Conservation (phyloP, 2,329 filamentous ascomycete species). For the Beauveria brongniartii region DNA sequence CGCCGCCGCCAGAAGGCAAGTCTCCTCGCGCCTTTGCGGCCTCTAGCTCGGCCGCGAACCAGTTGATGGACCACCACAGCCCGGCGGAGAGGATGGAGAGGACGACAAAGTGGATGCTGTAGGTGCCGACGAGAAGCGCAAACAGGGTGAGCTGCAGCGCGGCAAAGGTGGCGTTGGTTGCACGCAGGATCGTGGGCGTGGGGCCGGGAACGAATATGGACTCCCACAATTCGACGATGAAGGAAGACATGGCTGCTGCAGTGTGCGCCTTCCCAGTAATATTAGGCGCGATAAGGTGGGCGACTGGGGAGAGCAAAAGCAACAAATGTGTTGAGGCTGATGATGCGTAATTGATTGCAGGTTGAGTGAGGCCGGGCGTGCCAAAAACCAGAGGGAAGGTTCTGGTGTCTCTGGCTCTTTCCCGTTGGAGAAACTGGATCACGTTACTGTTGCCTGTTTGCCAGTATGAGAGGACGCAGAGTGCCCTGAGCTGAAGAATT, state of each 20-base stretch:
- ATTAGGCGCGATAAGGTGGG: background rate
- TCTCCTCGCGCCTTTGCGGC: slow-evolving; percentile 31
- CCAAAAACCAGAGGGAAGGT: background rate
- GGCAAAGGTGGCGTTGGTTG: slow-evolving; percentile 85
- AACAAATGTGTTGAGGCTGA: background rate
- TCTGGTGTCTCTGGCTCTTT: background rate
- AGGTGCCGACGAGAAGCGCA: slow-evolving; percentile 67
- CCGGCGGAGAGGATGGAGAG: slow-evolving; percentile 72
- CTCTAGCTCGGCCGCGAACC: slow-evolving; percentile 70
- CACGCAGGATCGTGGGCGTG: slow-evolving; percentile 78
- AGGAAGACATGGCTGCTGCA: slow-evolving; percentile 42
- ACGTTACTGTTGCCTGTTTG: slow-evolving; percentile 3
- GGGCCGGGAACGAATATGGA: slow-evolving; percentile 91
- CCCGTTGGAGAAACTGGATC: background rate
- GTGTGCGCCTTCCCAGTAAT: background rate
- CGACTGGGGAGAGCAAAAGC: background rate
- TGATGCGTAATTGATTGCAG: background rate
- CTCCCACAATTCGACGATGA: slow-evolving; percentile 73
- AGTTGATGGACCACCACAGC: slow-evolving; percentile 93
- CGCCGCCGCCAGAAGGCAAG: slow-evolving; percentile 9
- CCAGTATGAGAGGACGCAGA: slow-evolving; percentile 1
- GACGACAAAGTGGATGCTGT: slow-evolving; percentile 81
- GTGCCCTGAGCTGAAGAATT: background rate
- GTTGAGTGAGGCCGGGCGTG: background rate
- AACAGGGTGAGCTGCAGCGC: slow-evolving; percentile 74